Percentiles rank a stretch among this genome's conserved stretches.
Conservation (phyloP, 192 early-diverging fungal species). For the Lobulomyces angularis region DNA sequence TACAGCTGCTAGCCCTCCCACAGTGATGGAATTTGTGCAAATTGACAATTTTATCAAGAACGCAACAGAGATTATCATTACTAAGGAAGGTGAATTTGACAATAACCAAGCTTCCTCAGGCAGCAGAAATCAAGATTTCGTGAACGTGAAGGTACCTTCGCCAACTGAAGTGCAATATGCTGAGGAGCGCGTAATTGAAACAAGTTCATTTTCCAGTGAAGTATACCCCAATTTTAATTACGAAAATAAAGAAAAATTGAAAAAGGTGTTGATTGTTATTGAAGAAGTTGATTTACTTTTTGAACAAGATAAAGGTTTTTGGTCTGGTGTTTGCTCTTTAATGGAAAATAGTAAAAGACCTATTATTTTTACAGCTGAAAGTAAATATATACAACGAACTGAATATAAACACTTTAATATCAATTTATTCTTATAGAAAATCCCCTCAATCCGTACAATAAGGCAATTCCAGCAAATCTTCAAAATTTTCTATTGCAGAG, state of each 20-base stretch:
- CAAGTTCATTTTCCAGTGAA: not conserved
- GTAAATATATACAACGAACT: too few species aligned
- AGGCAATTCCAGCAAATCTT: too few species aligned
- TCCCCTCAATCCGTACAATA: too few species aligned
- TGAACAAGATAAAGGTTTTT: conserved; percentile 70
- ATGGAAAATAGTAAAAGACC: conserved; percentile 61
- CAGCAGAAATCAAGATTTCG: conserved; percentile 1
- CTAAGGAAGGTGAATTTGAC: not conserved
- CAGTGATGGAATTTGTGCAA: too few species aligned
- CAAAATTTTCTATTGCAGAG: too few species aligned
- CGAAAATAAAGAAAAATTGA: conserved; percentile 9
- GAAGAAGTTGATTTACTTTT: conserved; percentile 74
- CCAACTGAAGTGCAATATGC: not conserved
- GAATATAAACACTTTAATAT: too few species aligned
- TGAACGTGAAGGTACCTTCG: not conserved
- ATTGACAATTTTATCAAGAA: too few species aligned
- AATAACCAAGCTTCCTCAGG: conserved; percentile 3
- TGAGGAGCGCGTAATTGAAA: not conserved
- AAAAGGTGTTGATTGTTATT: conserved; percentile 61
- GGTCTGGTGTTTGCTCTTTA: conserved; percentile 55
- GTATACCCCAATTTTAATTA: conserved; percentile 5
- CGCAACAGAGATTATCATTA: too few species aligned
- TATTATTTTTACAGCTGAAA: conserved; percentile 70
- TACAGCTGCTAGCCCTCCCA: too few species aligned
- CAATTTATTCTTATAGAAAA: too few species aligned